Percentiles rank a stretch among this genome's conserved stretches.
phyloP scores from a whole-genome alignment of 2,329 filamentous ascomycete species.

The Epichloe coenophiala region DNA sequence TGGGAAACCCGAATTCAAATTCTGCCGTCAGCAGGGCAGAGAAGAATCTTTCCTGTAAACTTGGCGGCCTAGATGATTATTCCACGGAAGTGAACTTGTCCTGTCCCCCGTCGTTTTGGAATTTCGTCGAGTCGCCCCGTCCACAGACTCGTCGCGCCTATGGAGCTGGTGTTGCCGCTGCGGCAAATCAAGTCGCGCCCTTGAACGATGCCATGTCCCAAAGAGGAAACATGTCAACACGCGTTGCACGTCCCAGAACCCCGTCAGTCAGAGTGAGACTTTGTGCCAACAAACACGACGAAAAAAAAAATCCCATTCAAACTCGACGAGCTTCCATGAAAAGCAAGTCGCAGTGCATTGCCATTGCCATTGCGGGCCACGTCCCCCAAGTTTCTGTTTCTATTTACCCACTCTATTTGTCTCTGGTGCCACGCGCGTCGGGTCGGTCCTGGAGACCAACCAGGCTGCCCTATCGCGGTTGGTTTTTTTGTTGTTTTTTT shows the following conservation, averaged over 20 bases:
- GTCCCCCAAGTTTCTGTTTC: too few relatives aligned
- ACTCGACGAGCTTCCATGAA: too few relatives aligned
- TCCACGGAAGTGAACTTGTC: too few relatives aligned
- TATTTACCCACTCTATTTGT: not conserved
- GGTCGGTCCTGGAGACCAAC: not conserved
- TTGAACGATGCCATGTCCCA: conserved; percentile 13
- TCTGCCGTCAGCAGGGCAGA: too few relatives aligned
- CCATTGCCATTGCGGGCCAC: too few relatives aligned
- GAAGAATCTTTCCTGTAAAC: too few relatives aligned
- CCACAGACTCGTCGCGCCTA: not conserved
- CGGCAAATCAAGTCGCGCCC: conserved; percentile 20
- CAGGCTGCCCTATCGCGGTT: not conserved
- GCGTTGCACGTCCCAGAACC: conserved; percentile 16
- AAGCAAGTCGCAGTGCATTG: too few relatives aligned
- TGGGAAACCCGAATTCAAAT: not conserved
- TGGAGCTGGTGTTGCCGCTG: conserved; percentile 4
- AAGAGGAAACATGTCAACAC: conserved; percentile 24
- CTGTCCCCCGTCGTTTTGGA: too few relatives aligned
- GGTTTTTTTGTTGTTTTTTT: too few relatives aligned
- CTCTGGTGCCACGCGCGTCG: not conserved
- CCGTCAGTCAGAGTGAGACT: not conserved
- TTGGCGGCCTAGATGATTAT: too few relatives aligned
- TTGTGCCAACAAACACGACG: not conserved
- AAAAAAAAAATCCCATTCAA: too few relatives aligned
- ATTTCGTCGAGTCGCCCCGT: not conserved